A percentile compares a stretch with the other conserved stretches of the same genome.
Conservation (phyloP, 257 asterid genomes). For the Solanum dulcamara region DNA sequence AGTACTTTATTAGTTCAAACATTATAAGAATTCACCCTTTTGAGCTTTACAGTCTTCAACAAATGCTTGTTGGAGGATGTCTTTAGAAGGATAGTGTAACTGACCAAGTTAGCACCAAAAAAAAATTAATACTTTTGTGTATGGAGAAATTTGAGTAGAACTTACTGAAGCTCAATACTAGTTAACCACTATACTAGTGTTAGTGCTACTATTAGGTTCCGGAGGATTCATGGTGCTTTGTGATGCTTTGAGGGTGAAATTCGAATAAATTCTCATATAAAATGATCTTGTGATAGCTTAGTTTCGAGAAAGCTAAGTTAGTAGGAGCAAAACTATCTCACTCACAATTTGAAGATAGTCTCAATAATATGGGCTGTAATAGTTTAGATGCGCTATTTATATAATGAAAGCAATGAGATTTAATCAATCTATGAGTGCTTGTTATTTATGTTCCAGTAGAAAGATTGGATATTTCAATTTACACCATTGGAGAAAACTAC, state of each 20-base stretch:
- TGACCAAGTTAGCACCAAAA: not conserved
- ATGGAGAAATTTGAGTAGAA: not conserved
- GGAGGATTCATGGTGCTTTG: not conserved
- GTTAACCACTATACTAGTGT: not conserved
- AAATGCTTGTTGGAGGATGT: not conserved
- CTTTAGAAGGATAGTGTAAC: not conserved
- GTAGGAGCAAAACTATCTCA: no score
- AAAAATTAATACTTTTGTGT: no score
- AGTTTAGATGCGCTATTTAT: not conserved
- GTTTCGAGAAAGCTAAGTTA: no score
- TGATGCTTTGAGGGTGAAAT: not conserved
- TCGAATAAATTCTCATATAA: not conserved
- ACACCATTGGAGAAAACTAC: not conserved
- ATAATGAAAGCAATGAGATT: not conserved
- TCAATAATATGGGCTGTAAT: not conserved
- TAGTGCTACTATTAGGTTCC: not conserved
- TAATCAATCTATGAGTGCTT: not conserved
- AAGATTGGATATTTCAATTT: not conserved
- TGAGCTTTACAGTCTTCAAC: not conserved
- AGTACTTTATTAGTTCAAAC: no score
- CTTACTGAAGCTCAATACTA: not conserved
- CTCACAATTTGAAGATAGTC: not conserved
- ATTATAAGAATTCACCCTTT: no score
- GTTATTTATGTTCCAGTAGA: not conserved
- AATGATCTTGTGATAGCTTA: not conserved